phyloP scores from a whole-genome alignment of 2,329 filamentous ascomycete species.

The Malbranchea cinnamomea region DNA sequence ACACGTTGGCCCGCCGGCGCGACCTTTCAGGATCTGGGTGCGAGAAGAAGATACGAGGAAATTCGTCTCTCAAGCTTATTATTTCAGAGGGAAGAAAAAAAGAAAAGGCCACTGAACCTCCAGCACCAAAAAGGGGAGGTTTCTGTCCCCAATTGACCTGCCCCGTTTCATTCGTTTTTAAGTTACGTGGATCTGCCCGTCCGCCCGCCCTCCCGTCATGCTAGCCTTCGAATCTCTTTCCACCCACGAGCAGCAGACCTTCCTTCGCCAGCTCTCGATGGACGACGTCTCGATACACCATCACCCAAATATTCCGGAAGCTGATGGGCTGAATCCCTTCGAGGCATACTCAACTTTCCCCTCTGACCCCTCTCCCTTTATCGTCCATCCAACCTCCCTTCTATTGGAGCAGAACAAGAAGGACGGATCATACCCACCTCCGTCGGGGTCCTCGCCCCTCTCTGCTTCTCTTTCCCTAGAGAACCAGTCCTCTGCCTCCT shows the following conservation, averaged over 20 bases:
- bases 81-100: too few species aligned
- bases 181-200: too few species aligned
- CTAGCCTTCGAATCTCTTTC: conserved; percentile 10
- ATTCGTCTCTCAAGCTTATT: too few species aligned
- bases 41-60: too few species aligned
- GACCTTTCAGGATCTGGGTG: too few species aligned
- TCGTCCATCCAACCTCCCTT: conserved; percentile 7
- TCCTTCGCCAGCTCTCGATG: conserved; percentile 9
- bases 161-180: too few species aligned
- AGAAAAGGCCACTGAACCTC: too few species aligned
- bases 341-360: conserved; percentile 8
- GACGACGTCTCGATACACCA: conserved; percentile 9
- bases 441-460: conserved; percentile 10
- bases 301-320: conserved; percentile 4
- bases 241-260: conserved; percentile 9
- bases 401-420: conserved; percentile 6
- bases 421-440: conserved; percentile 4
- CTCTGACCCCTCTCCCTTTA: conserved; percentile 7
- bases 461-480: conserved; percentile 23
- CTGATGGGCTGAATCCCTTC: conserved; percentile 7
- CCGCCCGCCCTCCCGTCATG: too few species aligned
- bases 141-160: too few species aligned
- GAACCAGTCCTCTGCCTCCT: conserved; percentile 42
- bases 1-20: too few species aligned
- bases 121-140: too few species aligned